Conservation (phyloP, 2,329 filamentous ascomycete genomes). For the Phialophora chinensis region DNA sequence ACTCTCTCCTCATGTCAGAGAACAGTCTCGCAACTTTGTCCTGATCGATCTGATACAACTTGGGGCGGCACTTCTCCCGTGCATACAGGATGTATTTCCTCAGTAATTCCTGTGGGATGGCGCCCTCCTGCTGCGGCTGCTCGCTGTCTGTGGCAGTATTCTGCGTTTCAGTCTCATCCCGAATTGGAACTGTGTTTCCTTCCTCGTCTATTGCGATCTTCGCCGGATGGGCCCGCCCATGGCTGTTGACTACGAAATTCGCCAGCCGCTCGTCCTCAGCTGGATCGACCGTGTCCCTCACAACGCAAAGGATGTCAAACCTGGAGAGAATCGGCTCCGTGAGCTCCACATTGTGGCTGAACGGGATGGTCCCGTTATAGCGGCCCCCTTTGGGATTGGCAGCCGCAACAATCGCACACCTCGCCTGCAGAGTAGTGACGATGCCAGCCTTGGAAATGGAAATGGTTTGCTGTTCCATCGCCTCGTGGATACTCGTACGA, state of each 20-base stretch:
- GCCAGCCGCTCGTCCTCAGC: conserved; percentile 90
- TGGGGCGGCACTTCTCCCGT: conserved; percentile 84
- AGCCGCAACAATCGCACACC: conserved; percentile 93
- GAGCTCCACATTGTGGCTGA: conserved; percentile 93
- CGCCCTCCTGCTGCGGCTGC: conserved; percentile 63
- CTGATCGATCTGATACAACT: conserved; percentile 96
- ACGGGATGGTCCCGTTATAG: conserved; percentile 95
- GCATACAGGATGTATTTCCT: conserved; percentile 98
- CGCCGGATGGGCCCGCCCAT: conserved; percentile 83
- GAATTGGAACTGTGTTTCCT: conserved; percentile 63
- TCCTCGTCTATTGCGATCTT: conserved; percentile 55
- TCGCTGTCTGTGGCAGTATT: conserved; percentile 45
- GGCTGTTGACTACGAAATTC: conserved; percentile 91
- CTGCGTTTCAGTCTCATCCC: conserved; percentile 59
- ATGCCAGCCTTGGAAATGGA: conserved; percentile 99
- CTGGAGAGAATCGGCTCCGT: conserved; percentile 97
- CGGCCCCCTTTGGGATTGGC: conserved; percentile 95
- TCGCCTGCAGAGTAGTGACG: conserved; percentile 92
- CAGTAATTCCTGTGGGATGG: conserved; percentile 88
- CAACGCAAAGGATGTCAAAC: conserved; percentile 96
- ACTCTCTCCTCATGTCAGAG: conserved; percentile 93
- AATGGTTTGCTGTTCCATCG: conserved; percentile 99
- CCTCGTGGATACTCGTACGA: conserved; percentile 96
- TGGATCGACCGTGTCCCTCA: conserved; percentile 93
- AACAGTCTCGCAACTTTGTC: conserved; percentile 95